Percentiles rank a stretch among this genome's conserved stretches.
Evolutionary conservation across 768 basidiomycete species (phyloP).

Genomic region (Tricholoma terreum): DNA sequence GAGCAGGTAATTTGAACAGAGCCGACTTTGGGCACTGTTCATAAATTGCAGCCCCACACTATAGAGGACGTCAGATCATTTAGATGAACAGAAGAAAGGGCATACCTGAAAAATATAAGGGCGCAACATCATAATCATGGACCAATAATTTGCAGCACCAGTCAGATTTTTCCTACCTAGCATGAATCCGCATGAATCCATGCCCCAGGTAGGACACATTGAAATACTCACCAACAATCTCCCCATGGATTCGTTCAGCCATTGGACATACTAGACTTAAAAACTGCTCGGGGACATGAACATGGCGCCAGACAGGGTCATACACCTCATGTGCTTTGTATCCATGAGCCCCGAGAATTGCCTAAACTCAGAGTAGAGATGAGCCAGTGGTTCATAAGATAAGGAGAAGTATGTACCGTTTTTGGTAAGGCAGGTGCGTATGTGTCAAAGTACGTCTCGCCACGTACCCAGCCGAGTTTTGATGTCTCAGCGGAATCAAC

Average conservation of each 20-base stretch:
- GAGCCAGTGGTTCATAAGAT: no score
- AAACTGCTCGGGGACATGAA: conserved; percentile 23
- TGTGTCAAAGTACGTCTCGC: conserved; percentile 18
- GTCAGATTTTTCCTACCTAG: conserved; percentile 14
- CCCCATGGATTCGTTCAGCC: conserved; percentile 20
- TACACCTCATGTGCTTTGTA: conserved; percentile 21
- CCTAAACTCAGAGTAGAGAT: no score
- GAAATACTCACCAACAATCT: conserved; percentile 12
- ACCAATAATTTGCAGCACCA: conserved; percentile 24
- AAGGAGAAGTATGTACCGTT: conserved; percentile 9
- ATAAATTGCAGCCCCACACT: conserved; percentile 25
- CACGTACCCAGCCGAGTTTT: conserved; percentile 22
- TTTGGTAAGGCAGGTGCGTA: conserved; percentile 25
- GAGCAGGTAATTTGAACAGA: conserved; percentile 25
- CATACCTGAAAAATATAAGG: conserved; percentile 23
- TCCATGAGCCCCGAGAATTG: conserved; percentile 25
- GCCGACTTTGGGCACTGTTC: conserved; percentile 20
- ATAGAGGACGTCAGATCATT: neutral
- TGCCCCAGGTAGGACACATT: no score
- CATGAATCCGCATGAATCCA: no score
- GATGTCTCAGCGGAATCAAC: conserved; percentile 19
- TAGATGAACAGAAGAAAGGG: neutral
- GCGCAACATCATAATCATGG: conserved; percentile 19
- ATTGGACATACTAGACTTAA: conserved; percentile 23
- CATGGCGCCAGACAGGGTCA: conserved; percentile 22